Evolutionary conservation across 495 filamentous ascomycete genomes (phyloP), one percentile per base, ranked within the genome.

Genomic region (Echria macrotheca): DNA sequence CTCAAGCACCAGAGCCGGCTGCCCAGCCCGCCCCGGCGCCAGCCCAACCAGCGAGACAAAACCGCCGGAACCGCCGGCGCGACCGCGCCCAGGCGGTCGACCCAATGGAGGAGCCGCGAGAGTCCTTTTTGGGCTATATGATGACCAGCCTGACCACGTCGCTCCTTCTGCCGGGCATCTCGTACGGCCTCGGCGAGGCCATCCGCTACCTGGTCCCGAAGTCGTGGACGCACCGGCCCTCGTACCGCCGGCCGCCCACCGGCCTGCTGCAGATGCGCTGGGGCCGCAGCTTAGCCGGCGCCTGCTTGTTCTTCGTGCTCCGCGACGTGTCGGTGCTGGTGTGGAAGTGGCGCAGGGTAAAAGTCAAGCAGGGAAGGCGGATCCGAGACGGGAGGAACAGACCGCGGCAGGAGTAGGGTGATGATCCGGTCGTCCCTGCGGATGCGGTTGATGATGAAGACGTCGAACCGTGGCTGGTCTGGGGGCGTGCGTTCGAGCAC

Each of bases 281-380:
- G 84, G 88, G 87, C 6, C 75, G 88, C 41, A 93, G 84, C 54
- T 71, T 93, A 2, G 74, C 86, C 5, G 88, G 88, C 10, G 88
- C 88, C 0, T 91, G 86, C 62, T 69, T 87, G 36, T 90, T 87
- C 54, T 81, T 91, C 37, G 77, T 90, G 17, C 60, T 90, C 5
- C 86, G 84, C 56, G 88, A 95, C 63, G 83, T 79, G 4, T 67
- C 90, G 44, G 69, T 81, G 53, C 71, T 93, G 5, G 93, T 89
- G 61, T 80, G 80, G 40, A 80, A 85, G 55, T 91, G 86, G 71
- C 79, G 79, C 59, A 68, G 81, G 54, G 88, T 85, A 26, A 78
- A 84, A 65, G 80, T 80, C 44, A 81, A 85, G 67, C 69, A 75
- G 41, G 73, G 77, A 37, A 71, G 88, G 61, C 79, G 73, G 62